phyloP scores from a whole-genome alignment of 768 basidiomycete species.

The Tulasnella sp. region DNA sequence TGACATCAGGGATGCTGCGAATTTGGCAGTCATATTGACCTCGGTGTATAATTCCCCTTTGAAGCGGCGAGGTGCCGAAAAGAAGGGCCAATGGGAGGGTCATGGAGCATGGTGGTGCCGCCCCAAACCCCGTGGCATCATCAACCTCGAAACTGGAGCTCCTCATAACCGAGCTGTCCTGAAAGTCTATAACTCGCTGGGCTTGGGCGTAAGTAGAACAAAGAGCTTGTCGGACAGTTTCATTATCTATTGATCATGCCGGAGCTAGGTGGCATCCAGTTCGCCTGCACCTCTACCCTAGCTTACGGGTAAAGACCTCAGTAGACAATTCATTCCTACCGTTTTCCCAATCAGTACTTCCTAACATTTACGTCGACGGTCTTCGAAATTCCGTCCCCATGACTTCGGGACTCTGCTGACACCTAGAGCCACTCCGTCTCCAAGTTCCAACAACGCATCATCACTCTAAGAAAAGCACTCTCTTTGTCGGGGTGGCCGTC shows the following conservation, averaged over 20 bases:
- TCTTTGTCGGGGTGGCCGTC: neutral
- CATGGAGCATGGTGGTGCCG: neutral
- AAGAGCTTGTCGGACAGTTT: too few relatives aligned
- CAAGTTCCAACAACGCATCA: neutral
- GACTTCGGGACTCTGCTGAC: neutral
- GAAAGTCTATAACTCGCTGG: too few relatives aligned
- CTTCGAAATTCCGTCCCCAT: neutral
- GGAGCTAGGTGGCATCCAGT: too few relatives aligned
- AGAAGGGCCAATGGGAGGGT: neutral
- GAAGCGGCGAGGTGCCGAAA: neutral
- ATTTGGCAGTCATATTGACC: neutral
- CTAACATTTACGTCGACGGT: neutral
- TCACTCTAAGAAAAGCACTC: neutral
- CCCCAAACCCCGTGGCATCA: too few relatives aligned
- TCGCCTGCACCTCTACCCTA: too few relatives aligned
- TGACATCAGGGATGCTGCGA: neutral
- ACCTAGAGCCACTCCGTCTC: neutral
- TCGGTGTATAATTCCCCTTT: neutral
- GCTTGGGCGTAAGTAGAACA: too few relatives aligned
- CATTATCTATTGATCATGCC: too few relatives aligned
- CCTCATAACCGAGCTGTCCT: too few relatives aligned
- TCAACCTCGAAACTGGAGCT: too few relatives aligned
- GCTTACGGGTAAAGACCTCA: too few relatives aligned
- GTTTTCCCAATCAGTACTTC: neutral
- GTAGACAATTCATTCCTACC: neutral